These are phyloP conservation scores for Chaetoscypha palmicola DNA, from an alignment of 2,329 filamentous ascomycete genomes.

Conservation along the genomic window DNA sequence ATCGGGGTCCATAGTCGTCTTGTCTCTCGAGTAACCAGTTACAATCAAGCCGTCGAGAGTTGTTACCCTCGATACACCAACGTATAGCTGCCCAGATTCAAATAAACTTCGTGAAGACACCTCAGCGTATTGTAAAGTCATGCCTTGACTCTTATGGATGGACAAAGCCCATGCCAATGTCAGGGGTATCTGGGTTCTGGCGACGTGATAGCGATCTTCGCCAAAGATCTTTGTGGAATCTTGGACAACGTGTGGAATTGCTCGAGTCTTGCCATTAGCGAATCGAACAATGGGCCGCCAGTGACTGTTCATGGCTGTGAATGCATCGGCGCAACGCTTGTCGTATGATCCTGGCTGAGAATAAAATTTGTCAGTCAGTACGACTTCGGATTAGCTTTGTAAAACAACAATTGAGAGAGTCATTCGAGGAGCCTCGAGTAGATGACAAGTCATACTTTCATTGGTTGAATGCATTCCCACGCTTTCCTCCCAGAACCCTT, in stretches of 20 bases:
- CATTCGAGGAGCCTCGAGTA: too few species aligned
- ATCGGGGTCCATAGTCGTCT: constrained; percentile 18
- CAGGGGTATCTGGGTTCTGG: constrained; percentile 53
- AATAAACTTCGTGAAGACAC: constrained; percentile 24
- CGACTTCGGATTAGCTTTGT: too few species aligned
- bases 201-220: constrained; percentile 15
- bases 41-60: constrained; percentile 23
- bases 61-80: constrained; percentile 23
- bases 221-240: constrained; percentile 9
- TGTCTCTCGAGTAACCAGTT: constrained; percentile 16
- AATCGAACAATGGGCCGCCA: constrained; percentile 20
- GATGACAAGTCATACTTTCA: too few species aligned
- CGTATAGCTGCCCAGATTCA: constrained; percentile 25
- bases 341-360: too few species aligned
- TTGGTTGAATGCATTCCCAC: too few species aligned
- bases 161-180: constrained; percentile 93
- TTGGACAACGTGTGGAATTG: constrained; percentile 11
- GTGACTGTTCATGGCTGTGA: background rate
- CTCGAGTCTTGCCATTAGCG: constrained; percentile 8
- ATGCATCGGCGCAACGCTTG: background rate
- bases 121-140: constrained; percentile 47
- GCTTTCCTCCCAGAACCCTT: too few species aligned
- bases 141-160: constrained; percentile 94
- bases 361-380: too few species aligned
- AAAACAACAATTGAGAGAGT: too few species aligned